These are phyloP conservation scores for Pyrus bretschneideri DNA, from an alignment of 306 rosid species.

Conservation along the genomic window DNA sequence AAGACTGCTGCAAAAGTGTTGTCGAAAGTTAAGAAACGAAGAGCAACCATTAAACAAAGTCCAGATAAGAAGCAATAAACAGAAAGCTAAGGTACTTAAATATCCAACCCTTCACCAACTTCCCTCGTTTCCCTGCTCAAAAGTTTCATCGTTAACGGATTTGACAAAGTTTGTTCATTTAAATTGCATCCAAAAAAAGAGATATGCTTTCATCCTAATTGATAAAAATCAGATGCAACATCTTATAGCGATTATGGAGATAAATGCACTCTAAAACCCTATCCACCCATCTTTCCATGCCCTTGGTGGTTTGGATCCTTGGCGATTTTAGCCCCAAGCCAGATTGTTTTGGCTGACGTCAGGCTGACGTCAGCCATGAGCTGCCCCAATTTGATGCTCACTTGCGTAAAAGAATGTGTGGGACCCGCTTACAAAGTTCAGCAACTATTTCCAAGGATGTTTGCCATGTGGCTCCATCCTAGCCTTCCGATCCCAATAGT, in stretches of 20 bases:
- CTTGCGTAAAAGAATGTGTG: no score
- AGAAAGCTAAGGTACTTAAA: background rate
- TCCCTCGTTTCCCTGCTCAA: background rate
- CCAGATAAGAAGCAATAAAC: background rate
- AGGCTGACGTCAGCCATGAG: no score
- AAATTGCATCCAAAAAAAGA: background rate
- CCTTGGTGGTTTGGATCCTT: no score
- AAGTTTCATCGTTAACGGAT: background rate
- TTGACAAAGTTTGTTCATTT: background rate
- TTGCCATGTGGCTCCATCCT: no score
- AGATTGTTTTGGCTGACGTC: no score
- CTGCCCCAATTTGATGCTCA: no score
- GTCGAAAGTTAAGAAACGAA: background rate
- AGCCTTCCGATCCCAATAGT: no score
- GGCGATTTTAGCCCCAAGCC: no score
- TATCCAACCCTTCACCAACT: background rate
- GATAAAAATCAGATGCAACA: background rate
- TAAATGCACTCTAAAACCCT: background rate
- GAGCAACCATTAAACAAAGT: background rate
- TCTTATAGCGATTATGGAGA: background rate
- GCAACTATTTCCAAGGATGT: no score
- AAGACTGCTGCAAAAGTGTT: background rate
- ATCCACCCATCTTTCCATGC: no score
- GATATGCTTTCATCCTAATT: background rate
- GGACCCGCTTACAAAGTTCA: no score